Evolutionary conservation across 306 rosid genomes (phyloP).

Genomic region (Casuarina cunninghamiana): DNA sequence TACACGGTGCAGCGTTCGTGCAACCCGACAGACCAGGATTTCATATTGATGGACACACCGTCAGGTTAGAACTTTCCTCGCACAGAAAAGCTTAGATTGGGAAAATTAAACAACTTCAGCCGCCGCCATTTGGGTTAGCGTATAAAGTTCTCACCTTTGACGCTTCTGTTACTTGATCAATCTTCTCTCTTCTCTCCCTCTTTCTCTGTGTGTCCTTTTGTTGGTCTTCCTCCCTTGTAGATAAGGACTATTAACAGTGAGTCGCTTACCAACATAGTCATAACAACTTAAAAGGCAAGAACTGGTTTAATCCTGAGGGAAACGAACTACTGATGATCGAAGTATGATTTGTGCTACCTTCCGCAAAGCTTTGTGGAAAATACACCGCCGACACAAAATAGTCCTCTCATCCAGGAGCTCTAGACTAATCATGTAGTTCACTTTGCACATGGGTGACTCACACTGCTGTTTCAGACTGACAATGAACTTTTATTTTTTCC

Average conservation of each 20-base stretch:
- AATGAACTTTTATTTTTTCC: no score
- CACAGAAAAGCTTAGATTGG: no score
- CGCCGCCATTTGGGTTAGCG: neutral
- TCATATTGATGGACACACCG: conserved; percentile 26
- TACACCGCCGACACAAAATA: neutral
- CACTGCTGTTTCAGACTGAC: no score
- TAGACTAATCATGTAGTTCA: neutral
- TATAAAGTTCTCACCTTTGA: neutral
- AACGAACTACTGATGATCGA: neutral
- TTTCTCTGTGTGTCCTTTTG: neutral
- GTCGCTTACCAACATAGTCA: no score
- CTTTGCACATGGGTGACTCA: no score
- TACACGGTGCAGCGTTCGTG: conserved; percentile 14
- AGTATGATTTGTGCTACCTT: neutral
- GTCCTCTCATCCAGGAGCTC: neutral
- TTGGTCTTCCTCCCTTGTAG: no score
- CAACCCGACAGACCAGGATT: conserved; percentile 40
- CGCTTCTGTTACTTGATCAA: neutral
- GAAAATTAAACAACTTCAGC: neutral
- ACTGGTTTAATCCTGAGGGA: neutral
- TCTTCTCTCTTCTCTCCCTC: neutral
- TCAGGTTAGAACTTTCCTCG: conserved; percentile 24
- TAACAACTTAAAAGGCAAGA: no score
- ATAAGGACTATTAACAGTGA: no score
- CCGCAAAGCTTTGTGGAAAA: neutral